Percentiles rank a stretch among this genome's conserved stretches.
Evolutionary conservation across 176 grass and related monocot genomes (phyloP).

Genomic region (Oryza meyeriana): DNA sequence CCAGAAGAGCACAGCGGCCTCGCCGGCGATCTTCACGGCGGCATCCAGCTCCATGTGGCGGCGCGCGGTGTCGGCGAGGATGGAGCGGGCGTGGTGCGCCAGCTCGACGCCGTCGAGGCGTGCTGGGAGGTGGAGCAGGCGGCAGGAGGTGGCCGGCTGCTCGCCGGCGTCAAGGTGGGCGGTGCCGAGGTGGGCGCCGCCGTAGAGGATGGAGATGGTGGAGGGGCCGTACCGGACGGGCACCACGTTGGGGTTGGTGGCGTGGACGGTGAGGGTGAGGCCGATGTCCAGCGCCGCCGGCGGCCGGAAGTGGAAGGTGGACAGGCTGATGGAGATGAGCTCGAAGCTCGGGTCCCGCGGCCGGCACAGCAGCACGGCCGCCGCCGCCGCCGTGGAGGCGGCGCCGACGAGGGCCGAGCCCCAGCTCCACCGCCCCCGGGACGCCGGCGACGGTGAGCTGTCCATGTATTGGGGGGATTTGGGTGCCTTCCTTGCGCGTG

Average conservation of each 20-base stretch:
- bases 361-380: slow-evolving; percentile 35
- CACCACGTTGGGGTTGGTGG: slow-evolving; percentile 79
- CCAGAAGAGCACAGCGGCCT: slow-evolving; percentile 52
- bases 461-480: slow-evolving; percentile 17
- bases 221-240: slow-evolving; percentile 61
- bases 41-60: slow-evolving; percentile 71
- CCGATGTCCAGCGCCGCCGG: slow-evolving; percentile 66
- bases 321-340: slow-evolving; percentile 77
- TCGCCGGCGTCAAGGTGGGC: slow-evolving; percentile 63
- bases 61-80: slow-evolving; percentile 50
- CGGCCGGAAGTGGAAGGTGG: slow-evolving; percentile 67
- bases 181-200: slow-evolving; percentile 61
- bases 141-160: slow-evolving; percentile 68
- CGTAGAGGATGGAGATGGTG: slow-evolving; percentile 71
- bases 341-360: slow-evolving; percentile 69
- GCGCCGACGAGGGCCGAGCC: slow-evolving; percentile 60
- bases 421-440: slow-evolving; percentile 54
- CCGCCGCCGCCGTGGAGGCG: slow-evolving; percentile 38
- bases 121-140: slow-evolving; percentile 68
- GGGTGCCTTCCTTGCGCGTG: background rate
- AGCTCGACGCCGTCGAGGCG: slow-evolving; percentile 62
- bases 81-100: slow-evolving; percentile 43
- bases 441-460: slow-evolving; percentile 15
- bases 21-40: slow-evolving; percentile 55
- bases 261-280: slow-evolving; percentile 78